These are phyloP conservation scores for Anthracocystis setariae DNA, from an alignment of 1,284 basidiomycete species.

Conservation along the genomic window DNA sequence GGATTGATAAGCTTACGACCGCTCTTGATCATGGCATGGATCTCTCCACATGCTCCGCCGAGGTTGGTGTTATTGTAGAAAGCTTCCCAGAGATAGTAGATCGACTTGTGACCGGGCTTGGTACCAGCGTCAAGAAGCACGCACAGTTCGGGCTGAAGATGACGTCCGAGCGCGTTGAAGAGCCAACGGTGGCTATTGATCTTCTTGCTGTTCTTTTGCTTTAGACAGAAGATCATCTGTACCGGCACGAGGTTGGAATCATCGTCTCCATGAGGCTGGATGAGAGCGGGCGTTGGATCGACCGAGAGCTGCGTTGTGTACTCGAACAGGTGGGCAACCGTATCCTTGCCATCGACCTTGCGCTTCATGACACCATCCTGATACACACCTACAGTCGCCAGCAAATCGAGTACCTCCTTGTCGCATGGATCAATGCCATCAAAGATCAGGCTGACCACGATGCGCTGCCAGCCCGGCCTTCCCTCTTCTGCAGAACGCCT, in stretches of 20 bases:
- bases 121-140: conserved; percentile 67
- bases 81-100: conserved; percentile 67
- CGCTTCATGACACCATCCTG: conserved; percentile 91
- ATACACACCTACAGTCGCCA: conserved; percentile 70
- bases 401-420: conserved; percentile 72
- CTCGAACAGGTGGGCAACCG: conserved; percentile 84
- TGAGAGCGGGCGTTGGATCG: conserved; percentile 85
- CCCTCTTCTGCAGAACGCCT: conserved; percentile 79
- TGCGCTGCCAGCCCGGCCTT: conserved; percentile 80
- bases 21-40: conserved; percentile 65
- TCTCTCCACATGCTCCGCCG: conserved; percentile 67
- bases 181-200: conserved; percentile 80
- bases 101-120: conserved; percentile 64
- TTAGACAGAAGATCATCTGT: conserved; percentile 92
- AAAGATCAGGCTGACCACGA: conserved; percentile 84
- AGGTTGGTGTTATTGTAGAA: conserved; percentile 67
- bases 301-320: conserved; percentile 74
- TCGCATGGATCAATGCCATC: conserved; percentile 97
- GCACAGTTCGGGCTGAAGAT: conserved; percentile 69
- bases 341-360: conserved; percentile 85
- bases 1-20: conserved; percentile 67
- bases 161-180: conserved; percentile 92
- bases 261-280: conserved; percentile 84
- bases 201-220: conserved; percentile 90
- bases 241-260: conserved; percentile 88